Percentiles rank a stretch among this genome's conserved stretches.
phyloP scores from a whole-genome alignment of 1,284 basidiomycete species.

The Moniliella sp. region DNA sequence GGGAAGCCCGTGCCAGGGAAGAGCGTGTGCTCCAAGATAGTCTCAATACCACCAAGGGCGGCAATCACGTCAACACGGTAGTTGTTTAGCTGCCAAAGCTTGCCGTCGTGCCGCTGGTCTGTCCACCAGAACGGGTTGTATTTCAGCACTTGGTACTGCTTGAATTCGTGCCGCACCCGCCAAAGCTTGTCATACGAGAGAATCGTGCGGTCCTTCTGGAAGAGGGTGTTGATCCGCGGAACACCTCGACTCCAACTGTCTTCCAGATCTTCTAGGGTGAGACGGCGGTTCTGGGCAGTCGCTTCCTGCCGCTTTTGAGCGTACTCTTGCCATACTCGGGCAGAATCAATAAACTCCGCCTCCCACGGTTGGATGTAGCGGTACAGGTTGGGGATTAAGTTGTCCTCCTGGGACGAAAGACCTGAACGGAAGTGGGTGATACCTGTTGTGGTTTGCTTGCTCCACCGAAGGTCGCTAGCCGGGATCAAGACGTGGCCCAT shows the following conservation, averaged over 20 bases:
- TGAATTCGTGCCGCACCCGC: conserved; percentile 66
- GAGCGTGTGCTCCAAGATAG: conserved; percentile 75
- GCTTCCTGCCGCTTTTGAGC: conserved; percentile 98
- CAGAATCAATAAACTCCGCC: conserved; percentile 90
- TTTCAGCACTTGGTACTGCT: conserved; percentile 83
- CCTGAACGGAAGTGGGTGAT: conserved; percentile 82
- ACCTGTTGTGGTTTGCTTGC: conserved; percentile 83
- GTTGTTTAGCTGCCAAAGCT: conserved; percentile 91
- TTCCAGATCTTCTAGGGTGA: conserved; percentile 88
- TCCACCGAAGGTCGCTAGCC: conserved; percentile 87
- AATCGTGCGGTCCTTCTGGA: conserved; percentile 93
- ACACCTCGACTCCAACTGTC: conserved; percentile 97
- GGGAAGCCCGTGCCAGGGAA: conserved; percentile 88
- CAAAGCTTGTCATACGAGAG: conserved; percentile 92
- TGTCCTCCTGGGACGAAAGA: conserved; percentile 52
- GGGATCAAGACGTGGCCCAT: conserved; percentile 98
- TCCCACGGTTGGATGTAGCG: conserved; percentile 97
- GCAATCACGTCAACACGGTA: conserved; percentile 97
- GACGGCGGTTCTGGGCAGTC: conserved; percentile 83
- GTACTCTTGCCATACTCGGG: conserved; percentile 96
- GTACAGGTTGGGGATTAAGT: conserved; percentile 65
- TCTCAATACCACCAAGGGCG: conserved; percentile 89
- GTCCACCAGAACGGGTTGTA: conserved; percentile 93
- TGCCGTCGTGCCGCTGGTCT: conserved; percentile 86
- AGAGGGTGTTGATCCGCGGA: conserved; percentile 88